A percentile compares a stretch with the other conserved stretches of the same genome.
These are phyloP conservation scores for Geranium rotundifolium DNA, from an alignment of 345 rosid genomes.

Conservation along the genomic window DNA sequence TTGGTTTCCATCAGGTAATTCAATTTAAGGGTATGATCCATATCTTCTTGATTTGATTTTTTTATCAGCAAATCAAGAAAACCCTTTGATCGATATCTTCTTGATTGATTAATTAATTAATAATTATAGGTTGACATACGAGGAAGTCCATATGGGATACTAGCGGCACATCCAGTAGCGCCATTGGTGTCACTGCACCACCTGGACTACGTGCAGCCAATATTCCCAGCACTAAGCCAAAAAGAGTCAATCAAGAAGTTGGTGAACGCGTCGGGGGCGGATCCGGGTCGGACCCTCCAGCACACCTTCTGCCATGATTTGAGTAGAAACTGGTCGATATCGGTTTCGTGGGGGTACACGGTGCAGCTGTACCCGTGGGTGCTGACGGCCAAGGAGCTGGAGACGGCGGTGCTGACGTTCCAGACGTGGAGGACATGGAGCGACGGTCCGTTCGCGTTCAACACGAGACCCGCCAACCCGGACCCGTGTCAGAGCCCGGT, in stretches of 20 bases:
- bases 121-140: slow-evolving; percentile 70
- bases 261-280: slow-evolving; percentile 29
- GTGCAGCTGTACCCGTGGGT: slow-evolving; percentile 53
- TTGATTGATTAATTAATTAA: too few species aligned
- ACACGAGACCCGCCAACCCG: slow-evolving; percentile 44
- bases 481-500: slow-evolving; percentile 58
- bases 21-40: not conserved
- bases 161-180: slow-evolving; percentile 82
- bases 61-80: not conserved
- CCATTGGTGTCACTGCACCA: slow-evolving; percentile 85
- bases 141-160: slow-evolving; percentile 63
- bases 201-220: slow-evolving; percentile 47
- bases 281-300: slow-evolving; percentile 63
- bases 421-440: slow-evolving; percentile 61
- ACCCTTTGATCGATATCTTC: not conserved
- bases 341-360: slow-evolving; percentile 84
- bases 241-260: slow-evolving; percentile 45
- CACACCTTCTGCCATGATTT: slow-evolving; percentile 65
- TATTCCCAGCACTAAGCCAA: slow-evolving; percentile 42
- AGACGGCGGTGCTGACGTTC: slow-evolving; percentile 51
- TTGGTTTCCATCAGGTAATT: slow-evolving; percentile 81
- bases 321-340: slow-evolving; percentile 53
- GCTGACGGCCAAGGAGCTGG: slow-evolving; percentile 45
- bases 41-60: too few species aligned
- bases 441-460: slow-evolving; percentile 53